These are phyloP conservation scores for Colletotrichum incanum DNA, from an alignment of 2,329 filamentous ascomycete species.

Conservation along the genomic window DNA sequence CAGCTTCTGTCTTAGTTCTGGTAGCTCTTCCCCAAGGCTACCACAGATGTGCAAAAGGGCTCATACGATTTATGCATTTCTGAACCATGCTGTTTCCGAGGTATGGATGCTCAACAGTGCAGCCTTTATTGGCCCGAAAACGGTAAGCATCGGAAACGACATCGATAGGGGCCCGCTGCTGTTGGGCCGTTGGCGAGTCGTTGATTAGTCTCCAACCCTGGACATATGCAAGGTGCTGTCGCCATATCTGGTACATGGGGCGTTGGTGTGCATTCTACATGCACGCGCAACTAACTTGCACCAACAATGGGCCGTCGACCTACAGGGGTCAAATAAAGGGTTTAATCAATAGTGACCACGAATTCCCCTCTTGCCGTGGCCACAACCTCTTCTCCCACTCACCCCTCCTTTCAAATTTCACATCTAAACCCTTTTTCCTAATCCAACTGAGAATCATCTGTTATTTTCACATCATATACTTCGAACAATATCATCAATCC, in stretches of 20 bases:
- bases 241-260: neutral
- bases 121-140: neutral
- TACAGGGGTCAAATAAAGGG: neutral
- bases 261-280: constrained; percentile 1
- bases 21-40: neutral
- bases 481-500: neutral
- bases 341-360: neutral
- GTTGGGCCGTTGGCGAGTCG: neutral
- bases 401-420: neutral
- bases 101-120: neutral
- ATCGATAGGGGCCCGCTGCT: neutral
- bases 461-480: neutral
- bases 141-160: neutral
- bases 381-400: neutral
- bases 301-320: neutral
- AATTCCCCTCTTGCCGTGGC: neutral
- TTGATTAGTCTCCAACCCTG: neutral
- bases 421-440: neutral
- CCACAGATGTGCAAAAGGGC: neutral
- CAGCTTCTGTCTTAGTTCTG: neutral
- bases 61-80: neutral
- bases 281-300: neutral
- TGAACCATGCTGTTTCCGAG: neutral
- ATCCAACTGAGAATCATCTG: neutral
- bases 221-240: neutral